phyloP scores from a whole-genome alignment of 805 yeast genomes.

The Candida incommunis region DNA sequence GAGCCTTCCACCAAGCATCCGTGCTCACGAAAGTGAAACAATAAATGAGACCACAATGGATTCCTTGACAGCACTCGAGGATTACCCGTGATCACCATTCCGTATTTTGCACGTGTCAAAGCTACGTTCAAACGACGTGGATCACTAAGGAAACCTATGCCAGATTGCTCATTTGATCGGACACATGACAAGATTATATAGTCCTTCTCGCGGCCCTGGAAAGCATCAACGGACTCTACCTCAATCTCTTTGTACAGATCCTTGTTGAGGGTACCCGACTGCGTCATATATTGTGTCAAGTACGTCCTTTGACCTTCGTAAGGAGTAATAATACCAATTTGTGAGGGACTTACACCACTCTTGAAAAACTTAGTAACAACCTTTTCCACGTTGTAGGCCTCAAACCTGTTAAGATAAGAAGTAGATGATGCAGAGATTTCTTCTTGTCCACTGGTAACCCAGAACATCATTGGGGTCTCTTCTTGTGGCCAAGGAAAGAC shows the following conservation, averaged over 20 bases:
- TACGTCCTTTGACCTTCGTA: constrained; percentile 89
- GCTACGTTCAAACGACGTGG: constrained; percentile 84
- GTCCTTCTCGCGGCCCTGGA: constrained; percentile 84
- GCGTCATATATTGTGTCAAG: constrained; percentile 60
- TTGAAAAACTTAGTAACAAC: constrained; percentile 56
- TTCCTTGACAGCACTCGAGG: constrained; percentile 63
- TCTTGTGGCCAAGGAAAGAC: constrained; percentile 86
- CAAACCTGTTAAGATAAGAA: constrained; percentile 71
- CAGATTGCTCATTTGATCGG: constrained; percentile 59
- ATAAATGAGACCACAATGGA: constrained; percentile 62
- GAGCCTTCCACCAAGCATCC: constrained; percentile 89
- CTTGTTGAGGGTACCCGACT: constrained; percentile 53
- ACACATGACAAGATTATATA: constrained; percentile 69
- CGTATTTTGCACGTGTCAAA: constrained; percentile 74
- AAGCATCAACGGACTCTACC: constrained; percentile 90
- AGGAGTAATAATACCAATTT: constrained; percentile 88
- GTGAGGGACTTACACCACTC: constrained; percentile 65
- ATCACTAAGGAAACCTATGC: constrained; percentile 74
- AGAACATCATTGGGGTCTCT: constrained; percentile 86
- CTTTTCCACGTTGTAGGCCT: constrained; percentile 79
- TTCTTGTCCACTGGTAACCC: constrained; percentile 83
- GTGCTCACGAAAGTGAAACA: constrained; percentile 64
- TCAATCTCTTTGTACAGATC: constrained; percentile 60
- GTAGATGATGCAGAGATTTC: constrained; percentile 74
- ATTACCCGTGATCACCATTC: constrained; percentile 69